Evolutionary conservation across 768 basidiomycete genomes (phyloP).

Genomic region (Lactarius trivialis): DNA sequence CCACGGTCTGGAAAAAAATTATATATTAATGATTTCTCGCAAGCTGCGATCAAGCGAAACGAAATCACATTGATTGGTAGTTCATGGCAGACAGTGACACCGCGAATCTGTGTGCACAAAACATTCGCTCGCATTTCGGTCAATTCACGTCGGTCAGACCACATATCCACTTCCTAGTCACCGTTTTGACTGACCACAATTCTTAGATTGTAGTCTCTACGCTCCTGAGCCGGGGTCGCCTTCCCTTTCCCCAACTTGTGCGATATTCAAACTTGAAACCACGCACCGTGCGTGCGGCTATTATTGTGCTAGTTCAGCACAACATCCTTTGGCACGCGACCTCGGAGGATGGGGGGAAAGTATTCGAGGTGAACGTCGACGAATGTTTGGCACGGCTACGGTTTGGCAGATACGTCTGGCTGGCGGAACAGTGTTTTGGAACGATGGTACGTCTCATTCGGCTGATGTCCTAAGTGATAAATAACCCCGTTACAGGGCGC

Average conservation of each 20-base stretch:
- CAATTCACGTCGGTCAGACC: conserved; percentile 53
- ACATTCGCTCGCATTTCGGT: conserved; percentile 61
- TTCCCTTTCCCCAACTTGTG: conserved; percentile 62
- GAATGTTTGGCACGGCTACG: conserved; percentile 78
- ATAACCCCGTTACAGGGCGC: conserved; percentile 46
- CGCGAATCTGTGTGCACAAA: conserved; percentile 52
- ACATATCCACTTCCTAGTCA: not conserved
- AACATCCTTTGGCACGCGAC: conserved; percentile 84
- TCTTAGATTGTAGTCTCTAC: conserved; percentile 65
- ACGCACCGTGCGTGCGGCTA: conserved; percentile 57
- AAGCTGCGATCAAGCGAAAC: not conserved
- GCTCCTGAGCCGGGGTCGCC: conserved; percentile 75
- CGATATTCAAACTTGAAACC: conserved; percentile 64
- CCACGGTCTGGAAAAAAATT: not conserved
- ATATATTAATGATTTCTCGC: conserved; percentile 7
- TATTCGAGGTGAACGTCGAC: conserved; percentile 74
- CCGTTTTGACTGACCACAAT: not conserved
- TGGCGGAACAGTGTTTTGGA: conserved; percentile 67
- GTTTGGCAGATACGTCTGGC: conserved; percentile 76
- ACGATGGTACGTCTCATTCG: conserved; percentile 46
- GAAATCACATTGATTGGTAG: not conserved
- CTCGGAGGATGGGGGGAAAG: conserved; percentile 63
- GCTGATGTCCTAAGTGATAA: not conserved
- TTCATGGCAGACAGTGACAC: conserved; percentile 62
- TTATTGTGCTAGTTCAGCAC: conserved; percentile 83